Evolutionary conservation across 768 basidiomycete genomes (phyloP).

Genomic region (Tulasnella sp.): DNA sequence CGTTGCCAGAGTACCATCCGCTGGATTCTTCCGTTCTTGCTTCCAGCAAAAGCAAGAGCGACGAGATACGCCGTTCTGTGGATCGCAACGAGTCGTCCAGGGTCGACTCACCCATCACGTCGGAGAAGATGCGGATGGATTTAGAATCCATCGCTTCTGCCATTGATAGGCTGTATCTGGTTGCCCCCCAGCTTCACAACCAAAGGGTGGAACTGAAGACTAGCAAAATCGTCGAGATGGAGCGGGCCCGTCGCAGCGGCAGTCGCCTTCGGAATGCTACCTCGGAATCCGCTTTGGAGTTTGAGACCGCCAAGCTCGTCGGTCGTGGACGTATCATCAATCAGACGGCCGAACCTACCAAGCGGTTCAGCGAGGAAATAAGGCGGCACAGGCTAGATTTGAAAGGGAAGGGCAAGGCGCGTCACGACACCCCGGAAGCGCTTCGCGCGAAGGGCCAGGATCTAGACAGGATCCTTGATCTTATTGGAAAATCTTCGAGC

Average conservation of each 20-base stretch:
- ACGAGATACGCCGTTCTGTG: not conserved
- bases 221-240: constrained; percentile 58
- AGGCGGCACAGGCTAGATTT: not conserved
- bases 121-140: constrained; percentile 78
- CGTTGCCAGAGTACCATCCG: constrained; percentile 1
- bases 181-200: constrained; percentile 78
- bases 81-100: not conserved
- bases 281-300: constrained; percentile 18
- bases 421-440: constrained; percentile 19
- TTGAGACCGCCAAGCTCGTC: constrained; percentile 23
- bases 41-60: not conserved
- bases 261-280: not conserved
- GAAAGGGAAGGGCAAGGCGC: constrained; percentile 33
- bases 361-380: not conserved
- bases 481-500: constrained; percentile 55
- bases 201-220: constrained; percentile 85
- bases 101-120: not conserved
- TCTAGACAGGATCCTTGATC: constrained; percentile 55
- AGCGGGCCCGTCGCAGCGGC: constrained; percentile 39
- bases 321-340: constrained; percentile 23
- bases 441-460: constrained; percentile 28
- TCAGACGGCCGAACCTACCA: constrained; percentile 22
- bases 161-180: constrained; percentile 77
- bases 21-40: not conserved
- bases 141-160: constrained; percentile 75